Evolutionary conservation across 495 filamentous ascomycete genomes (phyloP).

Genomic region (Daldinia loculata): DNA sequence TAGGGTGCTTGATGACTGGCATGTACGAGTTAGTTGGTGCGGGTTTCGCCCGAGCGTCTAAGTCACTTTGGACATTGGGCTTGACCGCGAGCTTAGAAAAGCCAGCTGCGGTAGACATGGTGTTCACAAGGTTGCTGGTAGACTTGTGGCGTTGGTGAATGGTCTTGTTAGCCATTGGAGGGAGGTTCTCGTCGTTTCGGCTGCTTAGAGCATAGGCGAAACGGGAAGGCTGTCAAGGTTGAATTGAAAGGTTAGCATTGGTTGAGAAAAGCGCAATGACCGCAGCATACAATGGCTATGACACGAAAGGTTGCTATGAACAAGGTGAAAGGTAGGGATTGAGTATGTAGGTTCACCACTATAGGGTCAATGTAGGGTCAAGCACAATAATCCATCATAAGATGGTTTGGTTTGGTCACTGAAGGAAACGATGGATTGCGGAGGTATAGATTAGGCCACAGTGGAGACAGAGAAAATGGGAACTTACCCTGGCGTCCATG

Average conservation of each 20-base stretch:
- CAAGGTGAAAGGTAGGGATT: background rate
- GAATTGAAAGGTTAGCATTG: conserved; percentile 23
- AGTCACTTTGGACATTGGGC: conserved; percentile 80
- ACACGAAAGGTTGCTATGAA: background rate
- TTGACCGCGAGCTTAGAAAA: conserved; percentile 69
- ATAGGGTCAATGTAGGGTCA: no score
- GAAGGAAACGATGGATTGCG: background rate
- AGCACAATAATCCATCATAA: background rate
- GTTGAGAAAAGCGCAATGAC: background rate
- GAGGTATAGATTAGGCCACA: background rate
- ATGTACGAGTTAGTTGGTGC: conserved; percentile 6
- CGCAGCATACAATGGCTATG: background rate
- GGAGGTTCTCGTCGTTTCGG: conserved; percentile 74
- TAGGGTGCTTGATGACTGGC: conserved; percentile 3
- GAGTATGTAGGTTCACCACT: background rate
- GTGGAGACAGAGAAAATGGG: background rate
- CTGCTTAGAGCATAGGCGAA: conserved; percentile 65
- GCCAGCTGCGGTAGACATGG: conserved; percentile 61
- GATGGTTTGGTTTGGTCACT: background rate
- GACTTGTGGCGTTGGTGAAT: conserved; percentile 86
- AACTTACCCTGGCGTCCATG: conserved; percentile 54
- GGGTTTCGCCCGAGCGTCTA: conserved; percentile 74
- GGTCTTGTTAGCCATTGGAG: conserved; percentile 64
- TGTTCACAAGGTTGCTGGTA: conserved; percentile 69
- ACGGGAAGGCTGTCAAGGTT: conserved; percentile 72